Base-by-base conservation (phyloP, 2,329 filamentous ascomycete species). In the Sporothrix humicola region DNA sequence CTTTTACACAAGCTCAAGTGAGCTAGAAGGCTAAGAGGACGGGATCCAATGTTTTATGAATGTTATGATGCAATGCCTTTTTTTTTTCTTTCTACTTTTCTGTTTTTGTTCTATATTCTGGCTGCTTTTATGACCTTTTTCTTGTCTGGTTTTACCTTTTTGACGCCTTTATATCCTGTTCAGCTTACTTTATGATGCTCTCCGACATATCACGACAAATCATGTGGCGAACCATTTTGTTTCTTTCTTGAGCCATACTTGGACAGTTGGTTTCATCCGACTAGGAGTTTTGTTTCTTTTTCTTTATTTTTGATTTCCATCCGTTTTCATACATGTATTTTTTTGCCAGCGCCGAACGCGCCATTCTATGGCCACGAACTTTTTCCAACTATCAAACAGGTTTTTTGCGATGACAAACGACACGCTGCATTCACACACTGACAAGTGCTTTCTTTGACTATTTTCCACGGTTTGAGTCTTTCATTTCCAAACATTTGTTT, bases 1-100 rank as follows among this genome's bases (percentile, higher is more conserved):
- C 77, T 0, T 79, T 77, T 70, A 75, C 78, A 15, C 76, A 77
- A 44, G 76, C 75, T 23, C 69, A 77, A 63, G 63, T 50, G 63
- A 15, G n/a, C 54, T 56, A 17, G 56, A 31, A 23, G 20, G n/a
- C 54, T 56, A 17, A 63, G 26, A 23, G 20, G 20, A 5, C 8
- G 48, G 15, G 2, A 17, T 42, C 6, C n/a, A 65, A 5, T 48
- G 56, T 66, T 44, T 23, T n/a, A 65, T 26, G 48, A 68, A 23
- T 23, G 37, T 65, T 20, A 73, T 71, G 72, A 68, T 46, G 56
- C 23, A 61, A 74, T 26, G 71, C 23, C 42, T 13, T n/a, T 48
- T 48, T 72, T 23, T n/a, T 15, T 50, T 23, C 26, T 2, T 69
- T 56, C 31, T 37, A 37, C 31, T 37, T 52, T 20, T 4, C 5